These are phyloP conservation scores for Groenewaldozyma tartarivorans DNA, from an alignment of 805 yeast species.

Conservation along the genomic window DNA sequence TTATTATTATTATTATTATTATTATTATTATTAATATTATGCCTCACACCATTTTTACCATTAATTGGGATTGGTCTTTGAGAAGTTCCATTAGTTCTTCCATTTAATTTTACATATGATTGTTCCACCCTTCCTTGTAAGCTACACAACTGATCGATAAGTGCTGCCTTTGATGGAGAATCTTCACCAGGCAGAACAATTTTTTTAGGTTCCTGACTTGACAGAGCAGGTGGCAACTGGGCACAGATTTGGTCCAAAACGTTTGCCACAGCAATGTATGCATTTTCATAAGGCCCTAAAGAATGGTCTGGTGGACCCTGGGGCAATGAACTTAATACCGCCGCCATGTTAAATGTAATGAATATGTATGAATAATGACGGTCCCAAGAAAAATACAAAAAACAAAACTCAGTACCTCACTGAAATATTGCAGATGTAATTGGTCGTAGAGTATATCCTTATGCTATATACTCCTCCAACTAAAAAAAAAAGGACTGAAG, in stretches of 20 bases:
- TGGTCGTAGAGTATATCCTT: no score
- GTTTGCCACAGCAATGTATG: not conserved
- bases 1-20: not conserved
- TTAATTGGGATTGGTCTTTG: not conserved
- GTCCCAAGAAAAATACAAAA: no score
- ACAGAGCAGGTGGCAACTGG: not conserved
- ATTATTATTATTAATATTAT: not conserved
- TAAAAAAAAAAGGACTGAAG: no score
- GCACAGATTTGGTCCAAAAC: not conserved
- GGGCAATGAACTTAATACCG: no score
- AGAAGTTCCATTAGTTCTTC: not conserved
- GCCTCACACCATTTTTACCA: not conserved
- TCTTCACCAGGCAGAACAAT: conserved; percentile 15
- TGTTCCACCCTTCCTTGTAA: conserved; percentile 2
- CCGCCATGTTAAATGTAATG: no score
- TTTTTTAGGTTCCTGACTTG: not conserved
- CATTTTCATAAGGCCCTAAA: not conserved
- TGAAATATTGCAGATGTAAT: no score
- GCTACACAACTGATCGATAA: conserved; percentile 12
- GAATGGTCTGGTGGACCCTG: not conserved
- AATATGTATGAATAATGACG: no score
- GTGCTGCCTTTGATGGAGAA: conserved; percentile 15
- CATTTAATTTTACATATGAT: not conserved
- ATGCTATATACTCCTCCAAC: no score
- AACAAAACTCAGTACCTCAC: no score